Evolutionary conservation across 176 grass and related monocot genomes (phyloP).

Genomic region (Dendrocalamus sinicus): DNA sequence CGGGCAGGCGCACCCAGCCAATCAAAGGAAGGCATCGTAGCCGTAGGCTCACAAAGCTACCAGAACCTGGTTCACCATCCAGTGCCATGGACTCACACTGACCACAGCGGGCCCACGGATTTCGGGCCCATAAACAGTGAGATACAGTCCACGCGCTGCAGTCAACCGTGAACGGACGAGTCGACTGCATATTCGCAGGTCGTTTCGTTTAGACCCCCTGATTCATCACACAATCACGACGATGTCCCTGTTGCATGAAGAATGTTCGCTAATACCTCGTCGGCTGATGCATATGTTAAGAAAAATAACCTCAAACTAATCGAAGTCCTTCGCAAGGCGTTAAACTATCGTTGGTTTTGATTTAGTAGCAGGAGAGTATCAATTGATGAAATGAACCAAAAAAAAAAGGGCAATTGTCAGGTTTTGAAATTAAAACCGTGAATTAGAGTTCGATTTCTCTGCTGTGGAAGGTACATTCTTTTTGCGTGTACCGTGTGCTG

Average conservation of each 20-base stretch:
- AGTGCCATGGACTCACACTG: background rate
- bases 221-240: background rate
- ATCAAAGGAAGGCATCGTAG: background rate
- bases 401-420: too few species aligned
- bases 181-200: background rate
- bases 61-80: background rate
- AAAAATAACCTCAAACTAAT: too few species aligned
- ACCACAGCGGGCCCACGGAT: background rate
- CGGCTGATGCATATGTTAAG: background rate
- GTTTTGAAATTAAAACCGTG: background rate
- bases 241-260: background rate
- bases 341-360: too few species aligned
- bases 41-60: background rate
- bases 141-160: too few species aligned
- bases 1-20: background rate
- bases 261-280: too few species aligned
- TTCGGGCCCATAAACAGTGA: background rate
- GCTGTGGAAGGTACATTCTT: background rate
- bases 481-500: too few species aligned
- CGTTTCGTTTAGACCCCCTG: background rate
- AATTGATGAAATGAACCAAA: too few species aligned
- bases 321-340: too few species aligned
- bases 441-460: background rate
- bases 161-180: too few species aligned
- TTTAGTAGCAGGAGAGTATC: too few species aligned